phyloP scores from a whole-genome alignment of 169 alveolate species.

The Perkinsus olseni region DNA sequence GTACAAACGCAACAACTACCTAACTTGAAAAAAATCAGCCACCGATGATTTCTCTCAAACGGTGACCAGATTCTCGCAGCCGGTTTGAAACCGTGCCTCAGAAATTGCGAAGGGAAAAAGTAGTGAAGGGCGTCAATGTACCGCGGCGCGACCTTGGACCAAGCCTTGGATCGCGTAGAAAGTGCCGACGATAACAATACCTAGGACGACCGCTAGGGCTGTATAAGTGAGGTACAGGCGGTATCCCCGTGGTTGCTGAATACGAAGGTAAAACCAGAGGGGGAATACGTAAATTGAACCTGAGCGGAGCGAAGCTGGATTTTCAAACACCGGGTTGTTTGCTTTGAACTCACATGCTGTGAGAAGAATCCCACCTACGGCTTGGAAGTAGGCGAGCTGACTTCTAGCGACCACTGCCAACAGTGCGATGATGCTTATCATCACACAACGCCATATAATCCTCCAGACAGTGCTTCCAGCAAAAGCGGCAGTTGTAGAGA shows the following conservation, averaged over 20 bases:
- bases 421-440: background rate
- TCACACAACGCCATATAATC: background rate
- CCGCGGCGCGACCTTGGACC: background rate
- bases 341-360: background rate
- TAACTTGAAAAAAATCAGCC: too few relatives aligned
- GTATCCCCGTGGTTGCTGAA: background rate
- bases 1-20: background rate
- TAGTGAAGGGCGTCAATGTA: too few relatives aligned
- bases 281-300: background rate
- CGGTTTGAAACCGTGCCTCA: too few relatives aligned
- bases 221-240: background rate
- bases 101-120: too few relatives aligned
- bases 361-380: background rate
- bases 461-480: background rate
- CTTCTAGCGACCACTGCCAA: background rate
- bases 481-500: background rate
- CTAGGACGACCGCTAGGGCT: background rate
- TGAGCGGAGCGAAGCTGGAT: background rate
- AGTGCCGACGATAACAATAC: background rate
- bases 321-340: too few relatives aligned
- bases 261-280: background rate
- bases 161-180: background rate
- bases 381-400: background rate
- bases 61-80: too few relatives aligned
- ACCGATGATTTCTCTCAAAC: background rate